These are phyloP conservation scores for Leccinum uliginosum DNA, from an alignment of 768 basidiomycete genomes.

Conservation along the genomic window DNA sequence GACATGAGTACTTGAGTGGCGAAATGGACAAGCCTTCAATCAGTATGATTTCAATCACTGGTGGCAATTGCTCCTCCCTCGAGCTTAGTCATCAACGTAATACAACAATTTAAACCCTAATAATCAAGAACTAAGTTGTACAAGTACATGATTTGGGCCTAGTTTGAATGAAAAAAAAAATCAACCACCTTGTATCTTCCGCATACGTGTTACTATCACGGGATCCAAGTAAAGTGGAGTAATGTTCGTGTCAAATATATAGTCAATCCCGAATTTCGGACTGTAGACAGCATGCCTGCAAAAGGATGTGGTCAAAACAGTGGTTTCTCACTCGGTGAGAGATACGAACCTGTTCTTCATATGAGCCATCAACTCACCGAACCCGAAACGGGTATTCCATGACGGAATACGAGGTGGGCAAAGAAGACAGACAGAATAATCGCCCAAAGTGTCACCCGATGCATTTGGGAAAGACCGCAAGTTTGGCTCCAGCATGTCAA, in stretches of 20 bases:
- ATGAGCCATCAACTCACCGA: constrained; percentile 12
- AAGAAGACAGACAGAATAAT: constrained; percentile 21
- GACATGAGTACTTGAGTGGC: constrained; percentile 60
- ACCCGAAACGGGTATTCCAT: constrained; percentile 22
- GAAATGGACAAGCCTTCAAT: not conserved
- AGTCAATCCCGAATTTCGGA: constrained; percentile 17
- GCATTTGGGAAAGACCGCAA: not conserved
- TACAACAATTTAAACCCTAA: too few relatives aligned
- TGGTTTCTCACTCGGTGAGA: not conserved
- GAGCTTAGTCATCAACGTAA: constrained; percentile 19
- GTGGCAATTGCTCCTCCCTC: not conserved
- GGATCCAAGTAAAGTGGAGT: constrained; percentile 15
- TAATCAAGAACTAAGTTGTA: not conserved
- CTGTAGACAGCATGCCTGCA: constrained; percentile 17
- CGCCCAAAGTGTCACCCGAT: constrained; percentile 5
- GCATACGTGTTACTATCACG: not conserved
- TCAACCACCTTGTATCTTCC: not conserved
- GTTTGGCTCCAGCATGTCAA: not conserved
- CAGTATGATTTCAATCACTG: not conserved
- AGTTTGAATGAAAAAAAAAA: not conserved
- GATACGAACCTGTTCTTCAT: constrained; percentile 18
- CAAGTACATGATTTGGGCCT: not conserved
- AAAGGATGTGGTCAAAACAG: not conserved
- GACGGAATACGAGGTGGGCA: constrained; percentile 28
- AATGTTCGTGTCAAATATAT: constrained; percentile 18